Evolutionary conservation across 2,329 filamentous ascomycete species (phyloP), one percentile per base, ranked within the genome.

Genomic region (Sphaerostilbella broomeana): DNA sequence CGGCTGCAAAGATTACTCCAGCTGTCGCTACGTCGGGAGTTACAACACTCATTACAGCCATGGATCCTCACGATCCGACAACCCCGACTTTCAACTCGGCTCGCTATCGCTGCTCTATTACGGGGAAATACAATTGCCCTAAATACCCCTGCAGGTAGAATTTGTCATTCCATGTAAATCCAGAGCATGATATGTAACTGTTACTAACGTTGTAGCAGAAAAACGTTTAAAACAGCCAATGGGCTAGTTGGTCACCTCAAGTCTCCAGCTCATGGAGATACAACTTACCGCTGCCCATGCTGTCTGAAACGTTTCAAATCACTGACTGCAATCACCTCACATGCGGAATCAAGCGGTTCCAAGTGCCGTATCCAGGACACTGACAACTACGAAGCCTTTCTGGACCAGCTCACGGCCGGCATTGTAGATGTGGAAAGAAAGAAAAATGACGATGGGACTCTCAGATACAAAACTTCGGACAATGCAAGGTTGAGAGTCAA

Each of bases 61-160:
- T 52, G 37, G 56, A 59, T 16, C 47, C 53, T 4, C 38, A 62
- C 24, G 66, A 81, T 40, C 77, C 77, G 0, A 47, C 62, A 4
- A 62, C 67, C 35, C 56, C 55, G 1, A 57, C 62, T 8, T 81
- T 74, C 56, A 64, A 71, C 28, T 55, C 64, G 1, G 56, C 62
- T 2, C 57, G 59, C 5, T 80, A 77, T 60, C 67, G 54, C 40
- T 59, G 69, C 27, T 37, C 55, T 0, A 55, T 66, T 20, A 58
- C 63, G 2, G 53, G 59, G 31, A 63, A 60, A 34, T 83, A 67
- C 58, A 62, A 57, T 38, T 83, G 79, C 39, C 78, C 77, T 0
- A 67, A 72, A 40, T 46, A 48, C 1, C 48, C 54, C 3, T 82
- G 79, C 67, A 58, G 61, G 67, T 75, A 61, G 62, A 65, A 57